Base-by-base conservation (phyloP, 768 basidiomycete genomes). In the Pisolithus microcarpus region DNA sequence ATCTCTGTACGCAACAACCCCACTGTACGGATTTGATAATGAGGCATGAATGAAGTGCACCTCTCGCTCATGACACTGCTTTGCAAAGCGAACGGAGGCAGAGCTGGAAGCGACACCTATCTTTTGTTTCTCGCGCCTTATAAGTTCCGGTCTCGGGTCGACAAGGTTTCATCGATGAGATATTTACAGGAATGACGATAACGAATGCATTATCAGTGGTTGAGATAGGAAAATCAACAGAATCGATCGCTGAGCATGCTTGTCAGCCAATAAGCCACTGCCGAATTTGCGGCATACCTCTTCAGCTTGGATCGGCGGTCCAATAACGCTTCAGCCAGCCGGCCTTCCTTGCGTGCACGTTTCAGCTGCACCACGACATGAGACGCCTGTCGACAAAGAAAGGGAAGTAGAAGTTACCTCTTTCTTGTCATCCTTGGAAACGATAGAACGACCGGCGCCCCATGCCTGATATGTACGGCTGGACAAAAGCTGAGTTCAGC, bases 281-380 rank as follows among this genome's bases (percentile, higher is more conserved):
- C 37, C 28, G 42, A 39, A 38, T 36, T 7, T 23, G 8, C 44
- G n/a, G 43, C 61, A 66, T 30, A 82, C 88, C 87, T 90, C 69
- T 92, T 92, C 49, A 92, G 73, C 64, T 92, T 92, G 18, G 85
- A 72, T 36, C 90, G 75, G 24, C 90, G 78, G 61, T 92, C 86
- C 28, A 92, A 71, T 65, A 92, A 63, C 7, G 84, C 83, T 62
- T 91, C 89, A 2, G 87, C 82, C 15, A 91, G 67, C n/a, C 85
- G 77, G 2, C 90, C 89, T 52, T 89, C 86, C 61, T 87, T 84
- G 52, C 75, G 75, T 13, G 91, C 91, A 44, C 75, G 76, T 67
- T 88, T 91, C 46, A 95, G 76, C 84, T 91, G 52, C 23, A 37
- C n/a, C 5, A 55, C 52, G 30, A 34, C 47, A 28, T 50, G 48